Conservation (phyloP, 352 stramenopile species). For the Pythium phragmiticola region DNA sequence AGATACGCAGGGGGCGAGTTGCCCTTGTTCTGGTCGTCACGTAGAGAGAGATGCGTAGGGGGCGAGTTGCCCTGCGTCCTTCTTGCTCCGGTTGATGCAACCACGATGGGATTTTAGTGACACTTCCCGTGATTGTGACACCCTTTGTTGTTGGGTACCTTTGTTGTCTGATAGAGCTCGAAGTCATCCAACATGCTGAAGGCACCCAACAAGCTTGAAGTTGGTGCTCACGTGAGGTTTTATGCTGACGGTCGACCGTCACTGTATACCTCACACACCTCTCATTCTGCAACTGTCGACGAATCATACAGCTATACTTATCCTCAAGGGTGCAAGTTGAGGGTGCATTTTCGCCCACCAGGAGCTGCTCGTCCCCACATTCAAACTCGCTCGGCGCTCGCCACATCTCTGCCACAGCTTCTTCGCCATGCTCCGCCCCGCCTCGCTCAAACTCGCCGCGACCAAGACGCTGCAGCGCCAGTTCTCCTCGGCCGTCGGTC, state of each 20-base stretch:
- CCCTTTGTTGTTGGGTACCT: slow-evolving; percentile 7
- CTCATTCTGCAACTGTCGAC: slow-evolving; percentile 26
- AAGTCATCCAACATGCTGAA: background rate
- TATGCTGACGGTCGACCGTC: slow-evolving; percentile 19
- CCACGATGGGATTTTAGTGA: background rate
- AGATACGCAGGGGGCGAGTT: background rate
- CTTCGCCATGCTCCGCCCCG: slow-evolving; percentile 29
- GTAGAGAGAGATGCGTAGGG: too few relatives aligned
- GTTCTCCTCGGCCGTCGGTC: slow-evolving; percentile 40
- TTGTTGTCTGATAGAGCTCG: background rate
- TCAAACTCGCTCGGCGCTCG: slow-evolving; percentile 12
- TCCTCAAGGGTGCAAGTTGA: slow-evolving; percentile 11
- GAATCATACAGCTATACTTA: slow-evolving; percentile 7
- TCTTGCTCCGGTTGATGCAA: slow-evolving; percentile 14
- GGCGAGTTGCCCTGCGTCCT: background rate
- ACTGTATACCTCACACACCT: slow-evolving; percentile 1
- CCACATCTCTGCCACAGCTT: background rate
- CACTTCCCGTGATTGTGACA: background rate
- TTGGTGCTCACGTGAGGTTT: slow-evolving; percentile 23
- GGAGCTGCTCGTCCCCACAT: background rate
- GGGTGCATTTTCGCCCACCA: background rate
- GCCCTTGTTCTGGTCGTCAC: background rate
- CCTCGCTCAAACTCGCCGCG: slow-evolving; percentile 26
- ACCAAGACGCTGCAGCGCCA: slow-evolving; percentile 37
- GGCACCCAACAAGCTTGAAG: slow-evolving; percentile 20